Conservation (phyloP, 176 grass and related monocot genomes). For the Avena insularis region DNA sequence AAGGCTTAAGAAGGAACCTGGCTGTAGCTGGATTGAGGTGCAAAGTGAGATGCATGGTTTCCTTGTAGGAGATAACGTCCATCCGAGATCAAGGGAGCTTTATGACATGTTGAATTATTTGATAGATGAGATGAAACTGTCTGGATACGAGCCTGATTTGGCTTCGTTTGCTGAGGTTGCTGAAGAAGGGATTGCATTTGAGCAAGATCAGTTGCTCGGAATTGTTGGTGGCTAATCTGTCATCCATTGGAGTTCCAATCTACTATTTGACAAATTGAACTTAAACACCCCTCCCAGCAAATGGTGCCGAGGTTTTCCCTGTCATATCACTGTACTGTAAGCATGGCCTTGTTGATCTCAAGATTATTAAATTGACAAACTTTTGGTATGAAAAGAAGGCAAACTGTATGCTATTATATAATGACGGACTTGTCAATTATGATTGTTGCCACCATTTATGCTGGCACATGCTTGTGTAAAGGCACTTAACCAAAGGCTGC, state of each 20-base stretch:
- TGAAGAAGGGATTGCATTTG: conserved; percentile 45
- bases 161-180: conserved; percentile 43
- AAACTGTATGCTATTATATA: conserved; percentile 17
- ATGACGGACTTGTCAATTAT: conserved; percentile 17
- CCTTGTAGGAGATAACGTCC: conserved; percentile 73
- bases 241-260: background rate
- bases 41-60: conserved; percentile 74
- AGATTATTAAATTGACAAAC: background rate
- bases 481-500: background rate
- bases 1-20: conserved; percentile 78
- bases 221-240: conserved; percentile 27
- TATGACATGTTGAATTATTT: conserved; percentile 74
- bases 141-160: conserved; percentile 56
- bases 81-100: conserved; percentile 59
- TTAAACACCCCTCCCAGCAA: background rate
- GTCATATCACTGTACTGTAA: conserved; percentile 14
- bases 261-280: conserved; percentile 11
- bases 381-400: background rate
- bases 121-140: conserved; percentile 74
- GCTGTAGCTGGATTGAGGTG: conserved; percentile 92
- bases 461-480: conserved; percentile 26
- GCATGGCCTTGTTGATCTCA: conserved; percentile 39
- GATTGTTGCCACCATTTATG: background rate
- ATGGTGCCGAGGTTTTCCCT: conserved; percentile 1
- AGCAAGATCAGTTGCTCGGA: conserved; percentile 43